Base-by-base conservation (phyloP, 495 filamentous ascomycete species). In the Thozetella sp. region DNA sequence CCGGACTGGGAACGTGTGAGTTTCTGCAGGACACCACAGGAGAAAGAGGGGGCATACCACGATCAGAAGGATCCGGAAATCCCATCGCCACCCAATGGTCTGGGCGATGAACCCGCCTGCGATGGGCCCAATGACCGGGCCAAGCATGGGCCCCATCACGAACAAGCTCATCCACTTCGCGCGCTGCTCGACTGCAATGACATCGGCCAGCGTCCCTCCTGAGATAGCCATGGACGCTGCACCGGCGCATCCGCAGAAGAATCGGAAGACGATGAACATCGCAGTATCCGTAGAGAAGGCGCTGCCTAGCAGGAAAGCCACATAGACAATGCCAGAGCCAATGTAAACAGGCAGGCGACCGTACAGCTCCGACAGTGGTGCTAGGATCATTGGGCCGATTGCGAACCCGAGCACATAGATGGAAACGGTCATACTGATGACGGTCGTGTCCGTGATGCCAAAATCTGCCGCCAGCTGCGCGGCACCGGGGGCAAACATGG, bases 351-450 rank as follows among this genome's bases (percentile, higher is more conserved):
- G 74, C 0, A 80, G 71, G 10, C 88, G 79, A 2, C 88, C 88
- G 58, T 88, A 89, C 13, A 90, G 81, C 65, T 91, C 88, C 15
- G 79, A 85, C 0, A 90, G 67, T 0, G 88, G 88, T 0, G 83
- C 83, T 1, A 90, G 69, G 46, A 89, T 74, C 0, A 91, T 66
- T 0, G 88, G 87, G 1, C 80, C 81, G 30, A 82, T 76, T 19
- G 77, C 68, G 56, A 82, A 87, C 2, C 84, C 86, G 0, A 88
- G 63, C 3, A 88, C 64, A 55, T 73, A 88, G 17, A 87, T 81
- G 58, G 76, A 83, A 19, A 88, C 82, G 51, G 73, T 76, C 53
- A 88, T 78, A 0, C 82, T 69, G 1, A 76, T 66, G 9, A 87
- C 54, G 6, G 78, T 78, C 2, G 40, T 37, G 56, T 70, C 64